A percentile compares a stretch with the other conserved stretches of the same genome.
Evolutionary conservation across 352 stramenopile species (phyloP).

Genomic region (Phytopythium kandeliae): DNA sequence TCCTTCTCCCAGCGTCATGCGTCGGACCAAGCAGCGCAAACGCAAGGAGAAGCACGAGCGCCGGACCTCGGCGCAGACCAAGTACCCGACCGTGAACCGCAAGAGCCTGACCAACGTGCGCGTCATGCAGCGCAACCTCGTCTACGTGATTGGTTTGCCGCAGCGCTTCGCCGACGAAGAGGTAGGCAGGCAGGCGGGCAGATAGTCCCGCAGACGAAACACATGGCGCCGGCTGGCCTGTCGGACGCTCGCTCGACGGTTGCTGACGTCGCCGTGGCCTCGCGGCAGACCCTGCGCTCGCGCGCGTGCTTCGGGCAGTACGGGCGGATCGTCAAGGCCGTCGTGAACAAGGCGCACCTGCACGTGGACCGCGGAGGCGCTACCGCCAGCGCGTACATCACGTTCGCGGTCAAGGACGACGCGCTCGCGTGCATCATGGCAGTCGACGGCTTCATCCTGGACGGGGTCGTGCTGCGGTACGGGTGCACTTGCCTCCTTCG

Average conservation of each 20-base stretch:
- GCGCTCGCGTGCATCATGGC: conserved; percentile 88
- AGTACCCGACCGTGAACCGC: conserved; percentile 45
- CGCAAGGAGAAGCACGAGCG: conserved; percentile 83
- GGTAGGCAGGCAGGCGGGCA: conserved; percentile 10
- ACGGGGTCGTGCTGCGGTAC: conserved; percentile 69
- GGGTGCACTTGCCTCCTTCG: too few species aligned
- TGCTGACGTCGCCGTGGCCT: too few species aligned
- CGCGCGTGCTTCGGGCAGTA: conserved; percentile 92
- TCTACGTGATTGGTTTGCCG: conserved; percentile 93
- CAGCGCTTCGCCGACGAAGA: conserved; percentile 81
- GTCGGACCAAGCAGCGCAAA: conserved; percentile 76
- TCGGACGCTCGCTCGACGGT: too few species aligned
- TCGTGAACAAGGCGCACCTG: conserved; percentile 87
- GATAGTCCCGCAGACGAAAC: not conserved
- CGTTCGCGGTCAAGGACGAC: conserved; percentile 89
- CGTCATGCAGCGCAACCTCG: conserved; percentile 92
- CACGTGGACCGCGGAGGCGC: conserved; percentile 63
- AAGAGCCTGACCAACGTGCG: conserved; percentile 87
- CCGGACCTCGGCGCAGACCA: conserved; percentile 36
- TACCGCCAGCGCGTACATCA: conserved; percentile 91
- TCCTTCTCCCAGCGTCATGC: conserved; percentile 40
- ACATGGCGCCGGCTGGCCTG: too few species aligned
- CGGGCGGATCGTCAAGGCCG: conserved; percentile 91
- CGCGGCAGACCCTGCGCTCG: conserved; percentile 59
- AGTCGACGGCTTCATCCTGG: conserved; percentile 88